Conservation (phyloP, 108 stramenopile species). For the Skeletonema tropicum region DNA sequence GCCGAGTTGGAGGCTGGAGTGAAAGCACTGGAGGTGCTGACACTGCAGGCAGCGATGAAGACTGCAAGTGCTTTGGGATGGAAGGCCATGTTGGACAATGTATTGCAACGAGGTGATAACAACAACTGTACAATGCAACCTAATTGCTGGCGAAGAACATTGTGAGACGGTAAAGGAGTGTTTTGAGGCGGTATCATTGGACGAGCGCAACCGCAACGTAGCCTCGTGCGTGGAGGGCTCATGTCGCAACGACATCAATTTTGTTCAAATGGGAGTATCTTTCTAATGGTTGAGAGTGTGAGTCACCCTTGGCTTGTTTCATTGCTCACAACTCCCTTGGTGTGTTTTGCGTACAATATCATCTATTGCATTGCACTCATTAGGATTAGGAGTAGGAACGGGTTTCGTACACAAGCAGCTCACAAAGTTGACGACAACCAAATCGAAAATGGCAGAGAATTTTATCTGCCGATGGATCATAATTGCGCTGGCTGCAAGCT, state of each 20-base stretch:
- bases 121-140: not conserved
- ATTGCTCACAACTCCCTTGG: no score
- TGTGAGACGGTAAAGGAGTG: not conserved
- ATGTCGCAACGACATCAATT: not conserved
- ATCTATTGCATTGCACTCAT: no score
- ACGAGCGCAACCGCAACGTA: not conserved
- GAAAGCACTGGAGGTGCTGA: constrained; percentile 13
- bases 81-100: constrained; percentile 13
- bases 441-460: not conserved
- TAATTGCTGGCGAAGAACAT: constrained; percentile 1
- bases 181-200: not conserved
- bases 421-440: not conserved
- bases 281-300: no score
- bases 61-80: constrained; percentile 29
- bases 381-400: no score
- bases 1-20: constrained; percentile 20
- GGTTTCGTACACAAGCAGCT: no score
- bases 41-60: constrained; percentile 16
- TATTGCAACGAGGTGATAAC: not conserved
- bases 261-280: not conserved
- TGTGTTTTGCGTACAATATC: no score
- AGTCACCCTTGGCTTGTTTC: no score
- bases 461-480: not conserved
- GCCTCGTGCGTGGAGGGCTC: not conserved
- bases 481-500: not conserved